Evolutionary conservation across 2,329 filamentous ascomycete species (phyloP).

Genomic region (Trichophyton simii): DNA sequence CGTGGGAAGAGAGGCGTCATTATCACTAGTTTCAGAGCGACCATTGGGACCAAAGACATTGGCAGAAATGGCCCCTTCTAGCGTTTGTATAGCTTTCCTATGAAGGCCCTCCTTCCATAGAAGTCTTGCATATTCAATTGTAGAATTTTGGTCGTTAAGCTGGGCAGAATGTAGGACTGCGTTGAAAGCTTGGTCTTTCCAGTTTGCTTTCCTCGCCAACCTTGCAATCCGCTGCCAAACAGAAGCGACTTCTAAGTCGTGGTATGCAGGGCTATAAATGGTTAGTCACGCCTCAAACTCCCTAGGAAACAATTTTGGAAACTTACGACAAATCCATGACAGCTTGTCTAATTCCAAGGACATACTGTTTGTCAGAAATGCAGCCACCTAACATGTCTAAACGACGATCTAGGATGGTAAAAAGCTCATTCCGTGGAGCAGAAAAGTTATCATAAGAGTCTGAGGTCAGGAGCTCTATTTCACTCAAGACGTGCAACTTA

Average conservation of each 20-base stretch:
- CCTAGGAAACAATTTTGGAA: not conserved
- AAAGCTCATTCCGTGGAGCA: slow-evolving; percentile 18
- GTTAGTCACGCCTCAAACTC: not conserved
- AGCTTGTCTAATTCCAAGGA: slow-evolving; percentile 74
- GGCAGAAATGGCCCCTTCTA: slow-evolving; percentile 72
- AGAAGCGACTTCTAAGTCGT: slow-evolving; percentile 61
- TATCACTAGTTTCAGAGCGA: slow-evolving; percentile 23
- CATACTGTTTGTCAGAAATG: slow-evolving; percentile 82
- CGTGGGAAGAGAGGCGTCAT: slow-evolving; percentile 24
- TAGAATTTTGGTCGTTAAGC: slow-evolving; percentile 72
- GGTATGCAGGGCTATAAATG: slow-evolving; percentile 42
- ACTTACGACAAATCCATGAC: slow-evolving; percentile 60
- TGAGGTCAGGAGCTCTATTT: slow-evolving; percentile 63
- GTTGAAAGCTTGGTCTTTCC: slow-evolving; percentile 79
- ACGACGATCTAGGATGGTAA: slow-evolving; percentile 56
- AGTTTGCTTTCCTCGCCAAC: slow-evolving; percentile 73
- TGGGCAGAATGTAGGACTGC: slow-evolving; percentile 79
- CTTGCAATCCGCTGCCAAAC: slow-evolving; percentile 77
- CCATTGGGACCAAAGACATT: slow-evolving; percentile 55
- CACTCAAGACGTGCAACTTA: slow-evolving; percentile 74
- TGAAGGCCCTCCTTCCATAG: slow-evolving; percentile 90
- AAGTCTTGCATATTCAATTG: slow-evolving; percentile 85
- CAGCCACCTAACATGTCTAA: slow-evolving; percentile 83
- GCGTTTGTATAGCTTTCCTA: slow-evolving; percentile 82
- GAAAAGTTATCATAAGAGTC: slow-evolving; percentile 8